Evolutionary conservation across 345 rosid species (phyloP).

Genomic region (Arabidopsis thaliana): DNA sequence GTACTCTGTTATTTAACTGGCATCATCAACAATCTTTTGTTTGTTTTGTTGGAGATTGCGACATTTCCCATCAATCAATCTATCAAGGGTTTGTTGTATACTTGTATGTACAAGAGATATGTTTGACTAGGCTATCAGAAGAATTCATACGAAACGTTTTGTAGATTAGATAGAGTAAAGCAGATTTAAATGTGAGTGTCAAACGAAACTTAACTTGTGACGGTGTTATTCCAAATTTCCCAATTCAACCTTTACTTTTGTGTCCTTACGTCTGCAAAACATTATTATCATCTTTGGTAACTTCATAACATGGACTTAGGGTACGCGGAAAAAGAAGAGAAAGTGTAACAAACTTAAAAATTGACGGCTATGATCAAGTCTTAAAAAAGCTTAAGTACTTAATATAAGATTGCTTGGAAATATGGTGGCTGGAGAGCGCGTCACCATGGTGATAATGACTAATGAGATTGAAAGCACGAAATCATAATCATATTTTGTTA

Average conservation of each 20-base stretch:
- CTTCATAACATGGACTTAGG: background rate
- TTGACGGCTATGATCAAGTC: no score
- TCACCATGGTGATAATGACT: no score
- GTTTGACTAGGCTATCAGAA: background rate
- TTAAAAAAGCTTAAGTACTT: no score
- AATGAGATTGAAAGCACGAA: no score
- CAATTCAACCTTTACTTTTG: background rate
- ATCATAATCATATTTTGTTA: no score
- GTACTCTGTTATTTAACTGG: background rate
- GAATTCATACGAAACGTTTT: background rate
- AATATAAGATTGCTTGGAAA: no score
- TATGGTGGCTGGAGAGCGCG: no score
- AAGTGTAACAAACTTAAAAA: no score
- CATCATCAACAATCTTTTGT: background rate
- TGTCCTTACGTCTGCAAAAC: background rate
- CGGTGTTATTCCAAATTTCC: background rate
- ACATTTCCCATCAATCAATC: no score
- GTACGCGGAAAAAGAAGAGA: no score
- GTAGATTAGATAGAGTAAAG: background rate
- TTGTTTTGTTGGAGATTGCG: background rate
- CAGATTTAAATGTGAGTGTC: background rate
- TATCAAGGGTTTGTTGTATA: background rate
- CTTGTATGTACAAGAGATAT: background rate
- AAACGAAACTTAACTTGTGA: background rate
- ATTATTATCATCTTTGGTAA: background rate